Conservation (phyloP, 2,329 filamentous ascomycete species). For the Calonectria ilicicola region DNA sequence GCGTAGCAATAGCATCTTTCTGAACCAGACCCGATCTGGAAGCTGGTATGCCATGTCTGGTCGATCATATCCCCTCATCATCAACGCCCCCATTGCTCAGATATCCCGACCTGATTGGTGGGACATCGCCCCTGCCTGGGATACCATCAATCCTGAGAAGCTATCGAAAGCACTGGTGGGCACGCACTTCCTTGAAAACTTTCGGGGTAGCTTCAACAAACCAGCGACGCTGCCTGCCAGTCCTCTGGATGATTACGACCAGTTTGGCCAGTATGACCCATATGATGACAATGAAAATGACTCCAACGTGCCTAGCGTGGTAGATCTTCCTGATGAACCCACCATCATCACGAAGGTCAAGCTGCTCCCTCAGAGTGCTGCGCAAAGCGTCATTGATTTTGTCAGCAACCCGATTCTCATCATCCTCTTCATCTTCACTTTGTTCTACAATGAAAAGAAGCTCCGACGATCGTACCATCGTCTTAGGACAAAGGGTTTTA, state of each 20-base stretch:
- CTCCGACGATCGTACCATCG: slow-evolving; percentile 54
- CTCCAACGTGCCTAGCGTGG: slow-evolving; percentile 45
- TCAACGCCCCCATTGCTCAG: slow-evolving; percentile 69
- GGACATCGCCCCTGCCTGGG: slow-evolving; percentile 54
- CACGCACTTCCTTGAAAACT: slow-evolving; percentile 72
- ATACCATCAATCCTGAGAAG: slow-evolving; percentile 57
- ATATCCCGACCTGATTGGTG: slow-evolving; percentile 61
- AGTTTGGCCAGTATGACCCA: slow-evolving; percentile 24
- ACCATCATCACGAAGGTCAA: slow-evolving; percentile 64
- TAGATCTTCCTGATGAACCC: slow-evolving; percentile 48
- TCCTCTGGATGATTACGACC: slow-evolving; percentile 34
- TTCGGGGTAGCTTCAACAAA: slow-evolving; percentile 48
- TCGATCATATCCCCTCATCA: slow-evolving; percentile 84
- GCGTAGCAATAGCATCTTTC: slow-evolving; percentile 77
- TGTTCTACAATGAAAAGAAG: slow-evolving; percentile 61
- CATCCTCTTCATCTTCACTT: slow-evolving; percentile 55
- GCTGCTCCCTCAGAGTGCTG: slow-evolving; percentile 62
- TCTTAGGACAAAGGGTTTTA: slow-evolving; percentile 43
- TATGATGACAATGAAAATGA: slow-evolving; percentile 49
- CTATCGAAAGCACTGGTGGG: slow-evolving; percentile 75
- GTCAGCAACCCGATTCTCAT: slow-evolving; percentile 67
- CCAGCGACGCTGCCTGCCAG: slow-evolving; percentile 53
- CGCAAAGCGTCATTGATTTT: slow-evolving; percentile 65
- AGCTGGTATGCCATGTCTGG: slow-evolving; percentile 97
- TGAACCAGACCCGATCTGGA: slow-evolving; percentile 88